phyloP scores from a whole-genome alignment of 176 grass and related monocot species.

The Aegilops speltoides region DNA sequence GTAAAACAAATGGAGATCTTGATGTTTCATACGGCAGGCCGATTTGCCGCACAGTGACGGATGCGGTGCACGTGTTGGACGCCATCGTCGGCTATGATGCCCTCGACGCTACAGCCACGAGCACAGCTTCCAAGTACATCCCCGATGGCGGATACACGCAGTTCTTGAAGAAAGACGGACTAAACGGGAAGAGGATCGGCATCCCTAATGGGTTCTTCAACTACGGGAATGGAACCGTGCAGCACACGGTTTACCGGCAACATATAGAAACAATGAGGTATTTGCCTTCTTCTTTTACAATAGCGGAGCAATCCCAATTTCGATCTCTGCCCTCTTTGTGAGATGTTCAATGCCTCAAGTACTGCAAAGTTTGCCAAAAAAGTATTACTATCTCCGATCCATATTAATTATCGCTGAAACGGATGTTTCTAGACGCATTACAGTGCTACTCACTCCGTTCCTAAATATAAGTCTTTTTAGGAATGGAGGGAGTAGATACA shows the following conservation, averaged over 20 bases:
- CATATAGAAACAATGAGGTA: conserved; percentile 54
- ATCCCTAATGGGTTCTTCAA: conserved; percentile 35
- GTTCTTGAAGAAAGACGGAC: conserved; percentile 38
- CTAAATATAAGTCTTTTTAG: no score
- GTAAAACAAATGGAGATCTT: neutral
- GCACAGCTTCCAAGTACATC: conserved; percentile 41
- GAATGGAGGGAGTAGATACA: no score
- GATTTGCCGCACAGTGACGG: conserved; percentile 40
- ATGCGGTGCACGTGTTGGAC: conserved; percentile 52
- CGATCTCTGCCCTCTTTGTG: neutral
- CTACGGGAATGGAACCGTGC: neutral
- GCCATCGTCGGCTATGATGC: conserved; percentile 44
- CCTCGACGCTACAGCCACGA: conserved; percentile 23
- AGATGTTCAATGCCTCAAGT: neutral
- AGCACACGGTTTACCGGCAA: conserved; percentile 30
- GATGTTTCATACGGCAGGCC: conserved; percentile 16
- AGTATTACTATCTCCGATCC: no score
- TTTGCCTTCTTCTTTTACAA: neutral
- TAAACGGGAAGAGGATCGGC: conserved; percentile 50
- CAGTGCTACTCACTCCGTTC: no score
- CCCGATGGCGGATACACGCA: conserved; percentile 45
- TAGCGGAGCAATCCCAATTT: neutral
- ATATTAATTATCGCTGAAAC: no score
- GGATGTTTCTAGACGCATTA: no score
- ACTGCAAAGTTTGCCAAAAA: no score